Base-by-base conservation (phyloP, 306 rosid species). In the Vigna hirtella region DNA sequence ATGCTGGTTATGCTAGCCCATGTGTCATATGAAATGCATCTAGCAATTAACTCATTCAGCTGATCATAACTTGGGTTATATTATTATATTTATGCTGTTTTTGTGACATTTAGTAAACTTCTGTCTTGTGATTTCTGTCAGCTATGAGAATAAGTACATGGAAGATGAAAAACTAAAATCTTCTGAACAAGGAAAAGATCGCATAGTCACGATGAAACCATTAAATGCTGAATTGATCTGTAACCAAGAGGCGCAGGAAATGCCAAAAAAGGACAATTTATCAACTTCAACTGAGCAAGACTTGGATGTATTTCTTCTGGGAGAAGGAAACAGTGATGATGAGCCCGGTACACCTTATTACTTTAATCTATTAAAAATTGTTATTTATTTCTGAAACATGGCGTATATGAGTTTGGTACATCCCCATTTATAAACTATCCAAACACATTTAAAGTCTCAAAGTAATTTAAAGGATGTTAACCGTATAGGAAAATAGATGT, bases 261-360 rank as follows among this genome's bases (percentile, higher is more conserved):
- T 30, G 28, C 76, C 80, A 36, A 79, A 72, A 66, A 78, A 75
- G 45, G 73, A 59, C 72, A 85, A 72, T 71, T 43, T 83, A 61
- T 53, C 88, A 77, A 78, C 72, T 57, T 73, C 89, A 45, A 76
- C 79, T n/a, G 92, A 87, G 55, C 84, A 85, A 73, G 96, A 92
- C 79, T 84, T 88, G 84, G 93, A 92, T 86, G 81, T 14, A 55
- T 90, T 88, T 82, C 96, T 90, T 72, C 78, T 88, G 64, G 92
- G 93, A 61, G 92, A 87, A 66, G 70, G 77, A 80, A 83, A 86
- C 77, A 83, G 85, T 55, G 93, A 90, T 68, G 85, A 84, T 57
- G 93, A 84, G 58, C 83, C 73, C 62, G 95, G 95, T 90, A 80
- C 50, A 62, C 67, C 16, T 67, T 16, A 9, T 56, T 58, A 10